Percentiles rank a stretch among this genome's conserved stretches.
phyloP scores from a whole-genome alignment of 73 alveolate genomes.

The Blepharisma stoltei region DNA sequence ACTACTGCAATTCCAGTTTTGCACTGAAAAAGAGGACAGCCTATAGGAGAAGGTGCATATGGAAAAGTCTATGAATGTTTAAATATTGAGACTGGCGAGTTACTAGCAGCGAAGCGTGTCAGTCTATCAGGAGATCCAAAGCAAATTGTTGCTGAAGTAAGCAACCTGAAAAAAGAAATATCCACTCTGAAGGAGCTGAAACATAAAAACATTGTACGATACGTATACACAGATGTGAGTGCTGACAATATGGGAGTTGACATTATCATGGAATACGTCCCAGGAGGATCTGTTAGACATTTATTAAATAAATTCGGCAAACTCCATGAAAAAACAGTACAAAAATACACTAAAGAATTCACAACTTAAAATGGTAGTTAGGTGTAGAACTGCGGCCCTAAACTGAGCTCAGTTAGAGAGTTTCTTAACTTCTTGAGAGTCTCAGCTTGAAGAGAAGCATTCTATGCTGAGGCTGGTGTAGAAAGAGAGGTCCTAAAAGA shows the following conservation, averaged over 20 bases:
- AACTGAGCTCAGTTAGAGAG: too few species aligned
- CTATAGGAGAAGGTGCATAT: conserved; percentile 84
- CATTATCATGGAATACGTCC: conserved; percentile 56
- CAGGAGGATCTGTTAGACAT: conserved; percentile 58
- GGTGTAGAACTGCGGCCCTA: too few species aligned
- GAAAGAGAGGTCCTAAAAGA: too few species aligned
- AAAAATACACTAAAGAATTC: conserved; percentile 37
- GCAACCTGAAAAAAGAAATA: conserved; percentile 52
- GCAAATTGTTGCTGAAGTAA: conserved; percentile 25
- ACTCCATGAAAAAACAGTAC: conserved; percentile 30
- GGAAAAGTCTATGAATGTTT: conserved; percentile 85
- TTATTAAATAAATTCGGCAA: conserved; percentile 41
- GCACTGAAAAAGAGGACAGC: conserved; percentile 50
- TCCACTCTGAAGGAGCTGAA: conserved; percentile 31
- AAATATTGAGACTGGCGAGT: conserved; percentile 58
- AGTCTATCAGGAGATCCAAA: conserved; percentile 30
- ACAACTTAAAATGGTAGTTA: too few species aligned
- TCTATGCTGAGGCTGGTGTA: too few species aligned
- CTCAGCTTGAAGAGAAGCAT: too few species aligned
- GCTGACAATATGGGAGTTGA: conserved; percentile 40
- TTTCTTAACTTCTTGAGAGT: too few species aligned
- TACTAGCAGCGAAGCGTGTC: conserved; percentile 67
- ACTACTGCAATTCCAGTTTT: too few species aligned
- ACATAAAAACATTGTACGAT: conserved; percentile 53
- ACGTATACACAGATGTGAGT: conserved; percentile 45